Base-by-base conservation (phyloP, 2,329 filamentous ascomycete species). In the Kalaharituber pfeilii region DNA sequence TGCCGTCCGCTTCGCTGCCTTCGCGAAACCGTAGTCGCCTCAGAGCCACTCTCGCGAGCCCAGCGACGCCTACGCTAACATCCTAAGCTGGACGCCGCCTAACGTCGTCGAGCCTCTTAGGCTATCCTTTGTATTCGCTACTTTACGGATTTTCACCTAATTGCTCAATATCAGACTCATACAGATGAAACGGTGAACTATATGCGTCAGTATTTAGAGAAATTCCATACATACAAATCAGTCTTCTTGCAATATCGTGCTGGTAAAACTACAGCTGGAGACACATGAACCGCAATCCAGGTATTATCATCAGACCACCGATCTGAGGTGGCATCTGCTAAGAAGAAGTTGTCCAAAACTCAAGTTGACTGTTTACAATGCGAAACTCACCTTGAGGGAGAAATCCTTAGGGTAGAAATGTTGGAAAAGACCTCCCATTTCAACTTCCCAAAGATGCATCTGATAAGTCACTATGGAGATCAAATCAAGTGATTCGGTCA, bases 401-500 rank as follows among this genome's bases (percentile, higher is more conserved):
- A n/a, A 7, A 20, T 24, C 25, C 18, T 53, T 27, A 29, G 24
- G 4, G 1, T 24, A 9, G 20, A 53, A 24, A 26, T 51, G 1
- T 6, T 45, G 11, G 8, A 29, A 7, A 33, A 22, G 18, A 44
- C n/a, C 8, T 36, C 33, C 2, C 22, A 54, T 22, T 54, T 44
- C 47, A 54, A 56, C 24, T 51, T 57, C 4, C 50, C 52, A 9
- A 57, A 57, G 8, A 39, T 52, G 33, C 29, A 57, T 33, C 20
- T 55, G 2, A 15, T 52, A n/a, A 27, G 13, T 1, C 42, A 57
- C 25, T 57, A 29, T n/a, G 5, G 9, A 18, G 15, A 52, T 9
- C 24, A 51, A 26, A 27, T 55, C 1, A 2, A 26, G 5, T 25
- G 18, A n/a, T 55, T 49, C 42, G 49, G 49, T 2, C 47, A 36